These are phyloP conservation scores for Cryphonectria nitschkei DNA, from an alignment of 2,329 filamentous ascomycete genomes.

Conservation along the genomic window DNA sequence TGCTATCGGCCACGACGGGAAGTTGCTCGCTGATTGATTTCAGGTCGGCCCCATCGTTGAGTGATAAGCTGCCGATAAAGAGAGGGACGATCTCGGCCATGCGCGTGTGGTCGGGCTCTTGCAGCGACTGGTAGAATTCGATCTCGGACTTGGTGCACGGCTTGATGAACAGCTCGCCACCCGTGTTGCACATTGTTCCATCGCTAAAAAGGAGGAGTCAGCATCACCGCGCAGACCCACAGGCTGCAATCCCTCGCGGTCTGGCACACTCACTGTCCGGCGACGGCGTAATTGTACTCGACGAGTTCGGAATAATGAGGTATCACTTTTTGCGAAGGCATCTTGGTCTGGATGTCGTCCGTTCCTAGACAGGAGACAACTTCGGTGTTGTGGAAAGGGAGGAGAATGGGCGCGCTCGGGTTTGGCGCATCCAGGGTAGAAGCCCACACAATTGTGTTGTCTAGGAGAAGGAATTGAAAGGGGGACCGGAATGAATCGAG, in stretches of 20 bases:
- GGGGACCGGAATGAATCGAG: conserved; percentile 23
- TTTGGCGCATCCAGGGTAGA: conserved; percentile 23
- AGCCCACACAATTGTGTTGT: background rate
- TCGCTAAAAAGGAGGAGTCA: conserved; percentile 60
- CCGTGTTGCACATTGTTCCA: conserved; percentile 82
- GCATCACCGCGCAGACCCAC: conserved; percentile 26
- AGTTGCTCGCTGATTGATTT: conserved; percentile 54
- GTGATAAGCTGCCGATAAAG: conserved; percentile 78
- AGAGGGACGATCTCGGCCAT: conserved; percentile 82
- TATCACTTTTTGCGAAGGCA: conserved; percentile 40
- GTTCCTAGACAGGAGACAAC: conserved; percentile 20
- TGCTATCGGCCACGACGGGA: conserved; percentile 48
- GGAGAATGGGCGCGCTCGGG: conserved; percentile 14
- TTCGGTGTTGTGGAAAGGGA: conserved; percentile 17
- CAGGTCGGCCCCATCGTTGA: conserved; percentile 60
- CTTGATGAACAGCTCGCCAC: conserved; percentile 89
- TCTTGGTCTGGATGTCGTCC: conserved; percentile 30
- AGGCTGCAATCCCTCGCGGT: background rate
- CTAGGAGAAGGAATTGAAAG: conserved; percentile 4
- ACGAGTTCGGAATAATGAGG: conserved; percentile 65
- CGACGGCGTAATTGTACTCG: conserved; percentile 75
- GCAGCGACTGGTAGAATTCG: conserved; percentile 79
- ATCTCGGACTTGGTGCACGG: conserved; percentile 87
- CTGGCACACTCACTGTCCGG: conserved; percentile 71
- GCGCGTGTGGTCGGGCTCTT: conserved; percentile 65